phyloP scores from a whole-genome alignment of 805 yeast genomes.

The Lipomyces chichibuensis region DNA sequence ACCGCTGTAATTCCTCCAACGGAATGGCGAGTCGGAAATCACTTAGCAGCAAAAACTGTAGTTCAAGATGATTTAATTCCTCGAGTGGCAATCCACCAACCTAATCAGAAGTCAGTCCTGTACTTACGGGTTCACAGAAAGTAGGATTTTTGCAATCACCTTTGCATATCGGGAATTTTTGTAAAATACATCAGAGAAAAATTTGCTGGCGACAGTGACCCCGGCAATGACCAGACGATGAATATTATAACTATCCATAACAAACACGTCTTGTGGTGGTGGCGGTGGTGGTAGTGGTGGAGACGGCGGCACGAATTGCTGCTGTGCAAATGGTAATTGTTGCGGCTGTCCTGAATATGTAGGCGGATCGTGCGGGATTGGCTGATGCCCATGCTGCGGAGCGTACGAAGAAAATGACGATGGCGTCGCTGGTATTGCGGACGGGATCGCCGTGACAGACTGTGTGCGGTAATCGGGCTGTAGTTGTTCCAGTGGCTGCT shows the following conservation, averaged over 20 bases:
- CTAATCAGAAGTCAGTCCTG: constrained; percentile 6
- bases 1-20: constrained; percentile 85
- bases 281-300: constrained; percentile 47
- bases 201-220: constrained; percentile 91
- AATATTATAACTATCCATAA: constrained; percentile 93
- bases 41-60: constrained; percentile 79
- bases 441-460: background rate
- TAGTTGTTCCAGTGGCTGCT: background rate
- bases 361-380: constrained; percentile 3
- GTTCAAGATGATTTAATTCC: constrained; percentile 87
- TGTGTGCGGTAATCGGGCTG: background rate
- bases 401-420: constrained; percentile 14
- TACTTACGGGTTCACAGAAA: background rate
- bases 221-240: constrained; percentile 94
- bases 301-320: constrained; percentile 23
- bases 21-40: constrained; percentile 88
- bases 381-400: constrained; percentile 9
- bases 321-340: constrained; percentile 22
- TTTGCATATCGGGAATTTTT: constrained; percentile 93
- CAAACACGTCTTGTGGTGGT: constrained; percentile 55
- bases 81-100: constrained; percentile 91
- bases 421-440: constrained; percentile 11
- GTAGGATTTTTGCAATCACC: constrained; percentile 30
- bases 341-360: constrained; percentile 20
- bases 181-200: constrained; percentile 91